Evolutionary conservation across 2,329 filamentous ascomycete genomes (phyloP).

Genomic region (Phoma sp.): DNA sequence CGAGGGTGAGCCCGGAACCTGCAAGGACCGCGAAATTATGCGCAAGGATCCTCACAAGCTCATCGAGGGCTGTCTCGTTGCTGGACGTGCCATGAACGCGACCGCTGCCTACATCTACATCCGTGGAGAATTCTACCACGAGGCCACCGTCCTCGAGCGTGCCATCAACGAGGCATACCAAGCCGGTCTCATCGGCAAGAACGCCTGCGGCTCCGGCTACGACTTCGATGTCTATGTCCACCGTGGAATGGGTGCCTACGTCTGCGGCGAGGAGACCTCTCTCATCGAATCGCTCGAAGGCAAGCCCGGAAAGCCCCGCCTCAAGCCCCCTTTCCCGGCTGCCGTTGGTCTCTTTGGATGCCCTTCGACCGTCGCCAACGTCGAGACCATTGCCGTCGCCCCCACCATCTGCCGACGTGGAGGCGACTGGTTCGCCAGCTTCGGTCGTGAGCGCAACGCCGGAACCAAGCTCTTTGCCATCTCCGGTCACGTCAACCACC

Average conservation of each 20-base stretch:
- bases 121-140: conserved; percentile 95
- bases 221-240: conserved; percentile 98
- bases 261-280: conserved; percentile 97
- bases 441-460: conserved; percentile 94
- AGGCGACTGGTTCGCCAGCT: conserved; percentile 88
- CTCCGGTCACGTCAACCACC: conserved; percentile 98
- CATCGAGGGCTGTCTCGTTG: conserved; percentile 93
- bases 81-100: conserved; percentile 98
- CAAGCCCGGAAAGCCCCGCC: conserved; percentile 96
- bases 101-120: conserved; percentile 99
- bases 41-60: conserved; percentile 99
- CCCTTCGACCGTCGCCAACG: conserved; percentile 96
- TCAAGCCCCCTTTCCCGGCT: conserved; percentile 98
- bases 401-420: conserved; percentile 95
- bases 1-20: conserved; percentile 97
- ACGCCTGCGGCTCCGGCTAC: conserved; percentile 94
- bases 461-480: conserved; percentile 99
- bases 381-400: conserved; percentile 94
- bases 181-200: conserved; percentile 95
- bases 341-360: conserved; percentile 97
- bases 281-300: conserved; percentile 98
- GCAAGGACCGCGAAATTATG: conserved; percentile 99
- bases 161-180: conserved; percentile 98
- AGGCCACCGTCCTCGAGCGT: conserved; percentile 89
- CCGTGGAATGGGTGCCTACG: conserved; percentile 95